phyloP scores from a whole-genome alignment of 805 yeast genomes.

The Grigorovia humatica region DNA sequence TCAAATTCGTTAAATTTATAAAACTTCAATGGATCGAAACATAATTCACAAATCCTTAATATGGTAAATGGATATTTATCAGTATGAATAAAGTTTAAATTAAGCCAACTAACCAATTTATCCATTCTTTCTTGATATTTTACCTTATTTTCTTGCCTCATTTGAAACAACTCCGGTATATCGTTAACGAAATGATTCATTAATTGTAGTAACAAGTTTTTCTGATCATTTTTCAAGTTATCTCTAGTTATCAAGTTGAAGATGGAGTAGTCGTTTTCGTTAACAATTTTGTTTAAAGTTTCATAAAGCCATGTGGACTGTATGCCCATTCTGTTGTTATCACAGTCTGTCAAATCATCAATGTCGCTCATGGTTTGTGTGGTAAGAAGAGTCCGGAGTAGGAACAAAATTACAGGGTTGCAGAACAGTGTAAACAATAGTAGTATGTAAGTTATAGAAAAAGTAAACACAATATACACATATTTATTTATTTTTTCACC shows the following conservation, averaged over 20 bases:
- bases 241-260: neutral
- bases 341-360: neutral
- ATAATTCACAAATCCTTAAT: constrained; percentile 36
- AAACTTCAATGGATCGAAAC: constrained; percentile 35
- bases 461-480: no score
- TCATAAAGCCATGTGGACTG: neutral
- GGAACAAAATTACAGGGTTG: no score
- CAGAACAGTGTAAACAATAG: no score
- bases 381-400: no score
- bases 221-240: no score
- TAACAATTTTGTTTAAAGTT: neutral
- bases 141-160: neutral
- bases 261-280: neutral
- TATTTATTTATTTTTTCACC: no score
- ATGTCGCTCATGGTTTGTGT: neutral
- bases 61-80: constrained; percentile 38
- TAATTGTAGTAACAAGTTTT: neutral
- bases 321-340: neutral
- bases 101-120: constrained; percentile 9
- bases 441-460: no score
- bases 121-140: constrained; percentile 4
- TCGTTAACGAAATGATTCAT: constrained; percentile 3
- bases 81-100: constrained; percentile 9
- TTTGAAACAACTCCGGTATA: constrained; percentile 4
- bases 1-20: constrained; percentile 25